Evolutionary conservation across 495 filamentous ascomycete genomes (phyloP).

Genomic region (Astrothelium subdiscretum): DNA sequence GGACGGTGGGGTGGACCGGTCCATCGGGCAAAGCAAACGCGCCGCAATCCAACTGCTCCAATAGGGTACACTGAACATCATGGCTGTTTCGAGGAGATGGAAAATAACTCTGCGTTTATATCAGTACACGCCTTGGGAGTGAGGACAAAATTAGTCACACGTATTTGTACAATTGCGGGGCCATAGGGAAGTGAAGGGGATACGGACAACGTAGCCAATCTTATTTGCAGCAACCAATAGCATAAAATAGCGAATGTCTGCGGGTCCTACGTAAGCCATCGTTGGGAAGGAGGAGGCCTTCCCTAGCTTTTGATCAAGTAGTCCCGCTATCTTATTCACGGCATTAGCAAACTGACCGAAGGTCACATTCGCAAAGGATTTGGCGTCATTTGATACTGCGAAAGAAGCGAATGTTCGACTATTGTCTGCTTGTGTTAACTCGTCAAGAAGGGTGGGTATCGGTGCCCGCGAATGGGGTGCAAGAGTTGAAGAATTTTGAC

Average conservation of each 20-base stretch:
- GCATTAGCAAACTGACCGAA: not conserved
- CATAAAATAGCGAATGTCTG: not conserved
- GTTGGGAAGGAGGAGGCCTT: not conserved
- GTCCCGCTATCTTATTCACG: not conserved
- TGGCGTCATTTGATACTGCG: not conserved
- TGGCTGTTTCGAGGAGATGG: not conserved
- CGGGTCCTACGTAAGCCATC: not conserved
- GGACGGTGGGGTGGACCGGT: not conserved
- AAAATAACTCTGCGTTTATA: not conserved
- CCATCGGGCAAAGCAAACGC: not conserved
- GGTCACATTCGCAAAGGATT: not conserved
- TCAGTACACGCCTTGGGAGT: too few relatives aligned
- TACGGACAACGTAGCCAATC: not conserved
- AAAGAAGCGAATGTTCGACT: not conserved
- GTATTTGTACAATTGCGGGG: too few relatives aligned
- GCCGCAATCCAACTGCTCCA: not conserved
- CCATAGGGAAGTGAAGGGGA: not conserved
- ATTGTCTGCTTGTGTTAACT: not conserved
- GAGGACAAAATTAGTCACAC: too few relatives aligned
- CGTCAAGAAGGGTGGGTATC: not conserved
- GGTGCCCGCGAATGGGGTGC: not conserved
- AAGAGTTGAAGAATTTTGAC: not conserved
- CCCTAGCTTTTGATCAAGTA: not conserved
- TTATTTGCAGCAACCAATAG: not conserved
- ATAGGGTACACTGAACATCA: not conserved